Evolutionary conservation across 352 stramenopile genomes (phyloP).

Genomic region (Phytophthora palmivora): DNA sequence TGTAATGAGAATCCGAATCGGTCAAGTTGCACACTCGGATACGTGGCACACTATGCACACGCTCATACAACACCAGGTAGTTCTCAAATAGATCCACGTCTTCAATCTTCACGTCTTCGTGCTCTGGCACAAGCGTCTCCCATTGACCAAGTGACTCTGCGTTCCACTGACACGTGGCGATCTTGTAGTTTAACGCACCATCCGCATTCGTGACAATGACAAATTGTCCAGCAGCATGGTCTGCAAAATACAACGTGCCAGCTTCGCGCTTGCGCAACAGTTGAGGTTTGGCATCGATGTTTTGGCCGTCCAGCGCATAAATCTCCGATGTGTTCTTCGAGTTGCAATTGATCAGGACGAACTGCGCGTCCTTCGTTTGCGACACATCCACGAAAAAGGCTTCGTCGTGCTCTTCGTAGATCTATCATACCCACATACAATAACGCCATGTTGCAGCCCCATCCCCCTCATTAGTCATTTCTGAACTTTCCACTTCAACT

Average conservation of each 20-base stretch:
- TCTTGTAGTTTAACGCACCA: slow-evolving; percentile 80
- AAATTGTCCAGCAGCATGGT: slow-evolving; percentile 75
- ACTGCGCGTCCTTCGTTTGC: slow-evolving; percentile 81
- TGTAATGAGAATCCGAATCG: slow-evolving; percentile 40
- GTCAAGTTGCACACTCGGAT: slow-evolving; percentile 66
- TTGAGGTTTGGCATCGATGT: slow-evolving; percentile 37
- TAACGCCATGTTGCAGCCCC: slow-evolving; percentile 9
- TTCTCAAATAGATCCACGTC: slow-evolving; percentile 88
- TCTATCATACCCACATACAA: slow-evolving; percentile 37
- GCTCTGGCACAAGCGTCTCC: slow-evolving; percentile 61
- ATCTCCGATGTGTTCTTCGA: slow-evolving; percentile 90
- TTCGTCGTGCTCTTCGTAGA: slow-evolving; percentile 81
- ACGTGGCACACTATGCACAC: slow-evolving; percentile 67
- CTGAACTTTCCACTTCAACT: slow-evolving; percentile 30
- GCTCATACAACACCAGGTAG: slow-evolving; percentile 86
- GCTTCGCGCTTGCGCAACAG: slow-evolving; percentile 57
- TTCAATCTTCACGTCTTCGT: slow-evolving; percentile 83
- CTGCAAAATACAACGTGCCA: slow-evolving; percentile 86
- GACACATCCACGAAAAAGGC: slow-evolving; percentile 88
- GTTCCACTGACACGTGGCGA: slow-evolving; percentile 37
- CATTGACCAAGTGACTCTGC: slow-evolving; percentile 28
- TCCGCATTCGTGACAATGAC: slow-evolving; percentile 88
- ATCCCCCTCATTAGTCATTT: slow-evolving; percentile 24
- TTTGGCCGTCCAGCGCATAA: slow-evolving; percentile 47
- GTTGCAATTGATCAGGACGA: slow-evolving; percentile 90